Conservation (phyloP, 129 eudicot genomes). For the Scalesia atractyloides region DNA sequence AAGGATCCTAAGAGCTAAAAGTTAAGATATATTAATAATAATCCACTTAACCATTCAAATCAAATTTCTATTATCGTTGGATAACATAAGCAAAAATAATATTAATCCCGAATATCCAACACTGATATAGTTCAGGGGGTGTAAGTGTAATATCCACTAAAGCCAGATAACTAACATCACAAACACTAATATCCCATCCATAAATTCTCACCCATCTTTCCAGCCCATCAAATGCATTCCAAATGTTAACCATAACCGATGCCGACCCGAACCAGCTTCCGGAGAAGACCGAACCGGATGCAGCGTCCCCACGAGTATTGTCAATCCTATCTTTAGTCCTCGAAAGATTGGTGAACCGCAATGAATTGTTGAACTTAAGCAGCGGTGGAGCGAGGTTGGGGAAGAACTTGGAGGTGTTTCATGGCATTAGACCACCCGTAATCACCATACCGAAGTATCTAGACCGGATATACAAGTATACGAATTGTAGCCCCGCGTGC, state of each 20-base stretch:
- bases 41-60: not conserved
- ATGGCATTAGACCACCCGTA: slow-evolving; percentile 54
- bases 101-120: not conserved
- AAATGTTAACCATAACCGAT: slow-evolving; percentile 9
- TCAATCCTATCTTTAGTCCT: slow-evolving; percentile 7
- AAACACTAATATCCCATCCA: not conserved
- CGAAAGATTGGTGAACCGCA: slow-evolving; percentile 5
- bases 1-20: too few species aligned
- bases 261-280: slow-evolving; percentile 7
- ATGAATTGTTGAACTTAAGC: slow-evolving; percentile 2
- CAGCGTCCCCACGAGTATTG: slow-evolving; percentile 1
- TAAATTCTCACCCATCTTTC: not conserved
- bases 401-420: slow-evolving; percentile 17
- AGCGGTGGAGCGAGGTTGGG: not conserved
- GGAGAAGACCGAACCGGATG: slow-evolving; percentile 2
- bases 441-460: slow-evolving; percentile 76
- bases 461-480: slow-evolving; percentile 86
- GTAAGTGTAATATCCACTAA: not conserved
- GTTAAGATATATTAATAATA: too few species aligned
- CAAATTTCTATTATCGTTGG: not conserved
- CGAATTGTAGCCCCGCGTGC: slow-evolving; percentile 91
- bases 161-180: not conserved
- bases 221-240: slow-evolving; percentile 1
- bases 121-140: not conserved
- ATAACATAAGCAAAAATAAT: not conserved